These are phyloP conservation scores for Aphanomyces euteiches DNA, from an alignment of 352 stramenopile species.

Conservation along the genomic window DNA sequence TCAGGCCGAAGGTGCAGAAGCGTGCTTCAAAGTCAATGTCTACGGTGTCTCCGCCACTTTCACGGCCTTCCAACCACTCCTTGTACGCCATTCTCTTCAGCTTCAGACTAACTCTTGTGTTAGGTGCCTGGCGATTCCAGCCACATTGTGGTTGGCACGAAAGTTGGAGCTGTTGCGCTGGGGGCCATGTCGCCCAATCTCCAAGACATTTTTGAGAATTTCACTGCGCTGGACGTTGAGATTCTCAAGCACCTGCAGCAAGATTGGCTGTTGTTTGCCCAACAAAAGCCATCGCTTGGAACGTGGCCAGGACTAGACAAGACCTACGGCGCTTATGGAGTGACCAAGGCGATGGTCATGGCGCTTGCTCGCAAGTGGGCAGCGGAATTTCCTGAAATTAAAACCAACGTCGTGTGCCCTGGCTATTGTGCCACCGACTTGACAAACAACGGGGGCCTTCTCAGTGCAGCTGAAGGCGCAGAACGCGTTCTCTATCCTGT, in stretches of 20 bases:
- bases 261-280: not conserved
- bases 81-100: not conserved
- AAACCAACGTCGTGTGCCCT: conserved; percentile 12
- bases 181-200: no score
- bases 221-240: not conserved
- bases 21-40: conserved; percentile 15
- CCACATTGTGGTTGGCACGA: not conserved
- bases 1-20: conserved; percentile 4
- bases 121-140: not conserved
- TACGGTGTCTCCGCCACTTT: conserved; percentile 11
- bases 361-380: conserved; percentile 3
- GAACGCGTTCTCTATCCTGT: conserved; percentile 5
- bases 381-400: not conserved
- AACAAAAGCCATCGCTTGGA: not conserved
- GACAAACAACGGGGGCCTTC: not conserved
- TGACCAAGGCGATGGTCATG: not conserved
- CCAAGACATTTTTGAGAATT: not conserved
- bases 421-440: conserved; percentile 11
- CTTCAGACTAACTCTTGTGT: no score
- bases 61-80: conserved; percentile 4
- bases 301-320: not conserved
- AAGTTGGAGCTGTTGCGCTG: not conserved
- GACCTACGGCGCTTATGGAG: conserved; percentile 9
- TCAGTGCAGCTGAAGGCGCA: not conserved
- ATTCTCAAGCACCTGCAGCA: not conserved